These are phyloP conservation scores for Chionographis japonica DNA, from an alignment of 106 monocot species.

Conservation along the genomic window DNA sequence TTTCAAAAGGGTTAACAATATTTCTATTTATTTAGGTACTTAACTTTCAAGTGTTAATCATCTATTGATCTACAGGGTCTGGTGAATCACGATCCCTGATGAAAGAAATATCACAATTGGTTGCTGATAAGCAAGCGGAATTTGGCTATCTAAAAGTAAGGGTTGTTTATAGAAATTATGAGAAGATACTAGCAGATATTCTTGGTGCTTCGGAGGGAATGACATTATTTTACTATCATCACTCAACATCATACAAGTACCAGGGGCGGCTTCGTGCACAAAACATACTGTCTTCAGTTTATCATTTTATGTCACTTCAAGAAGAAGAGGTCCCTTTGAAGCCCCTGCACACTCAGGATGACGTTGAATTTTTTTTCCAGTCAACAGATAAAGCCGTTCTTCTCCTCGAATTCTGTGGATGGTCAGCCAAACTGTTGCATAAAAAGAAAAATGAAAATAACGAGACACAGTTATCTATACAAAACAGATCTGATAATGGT, in stretches of 20 bases:
- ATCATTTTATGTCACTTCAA: constrained; percentile 46
- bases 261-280: constrained; percentile 55
- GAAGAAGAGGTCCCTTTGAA: constrained; percentile 60
- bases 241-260: constrained; percentile 58
- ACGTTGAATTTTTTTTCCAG: constrained; percentile 51
- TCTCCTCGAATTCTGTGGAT: constrained; percentile 91
- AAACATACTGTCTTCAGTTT: constrained; percentile 65
- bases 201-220: constrained; percentile 68
- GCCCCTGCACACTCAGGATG: constrained; percentile 43
- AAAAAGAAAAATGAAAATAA: constrained; percentile 21
- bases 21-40: background rate
- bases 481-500: constrained; percentile 38
- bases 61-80: constrained; percentile 56
- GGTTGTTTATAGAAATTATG: constrained; percentile 77
- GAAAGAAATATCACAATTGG: constrained; percentile 41
- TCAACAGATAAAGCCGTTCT: constrained; percentile 84
- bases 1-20: background rate
- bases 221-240: constrained; percentile 63
- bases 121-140: constrained; percentile 33
- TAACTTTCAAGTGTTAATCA: background rate
- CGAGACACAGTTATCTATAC: constrained; percentile 7
- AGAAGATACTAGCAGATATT: constrained; percentile 69
- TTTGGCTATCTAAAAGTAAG: constrained; percentile 52
- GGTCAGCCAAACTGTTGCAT: constrained; percentile 59
- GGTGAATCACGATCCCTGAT: constrained; percentile 82